A percentile compares a stretch with the other conserved stretches of the same genome.
These are phyloP conservation scores for Phytophthora syringae DNA, from an alignment of 352 stramenopile species.

Conservation along the genomic window DNA sequence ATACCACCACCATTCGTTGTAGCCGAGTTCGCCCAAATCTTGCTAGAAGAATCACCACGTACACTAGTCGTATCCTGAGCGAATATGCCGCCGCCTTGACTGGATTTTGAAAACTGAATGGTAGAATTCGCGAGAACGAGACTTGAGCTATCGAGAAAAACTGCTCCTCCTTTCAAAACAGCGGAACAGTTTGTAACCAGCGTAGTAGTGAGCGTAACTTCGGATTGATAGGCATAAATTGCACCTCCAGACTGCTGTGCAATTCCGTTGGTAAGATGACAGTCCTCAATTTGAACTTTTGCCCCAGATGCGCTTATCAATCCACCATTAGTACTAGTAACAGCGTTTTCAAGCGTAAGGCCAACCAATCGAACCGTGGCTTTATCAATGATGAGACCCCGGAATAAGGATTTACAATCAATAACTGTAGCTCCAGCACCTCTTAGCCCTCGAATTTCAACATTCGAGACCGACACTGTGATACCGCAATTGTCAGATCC, in stretches of 20 bases:
- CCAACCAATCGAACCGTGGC: conserved; percentile 23
- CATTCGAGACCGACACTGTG: conserved; percentile 15
- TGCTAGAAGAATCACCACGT: conserved; percentile 18
- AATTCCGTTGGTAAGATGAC: conserved; percentile 15
- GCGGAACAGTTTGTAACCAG: conserved; percentile 31
- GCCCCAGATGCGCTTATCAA: conserved; percentile 36
- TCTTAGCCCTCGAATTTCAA: conserved; percentile 52
- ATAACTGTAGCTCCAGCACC: conserved; percentile 41
- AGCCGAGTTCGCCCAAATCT: conserved; percentile 37
- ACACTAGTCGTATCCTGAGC: conserved; percentile 23
- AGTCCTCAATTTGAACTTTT: conserved; percentile 15
- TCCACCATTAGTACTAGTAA: conserved; percentile 19
- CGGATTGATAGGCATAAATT: conserved; percentile 35
- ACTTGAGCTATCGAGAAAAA: conserved; percentile 38
- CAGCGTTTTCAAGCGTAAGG: conserved; percentile 37
- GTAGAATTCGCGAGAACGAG: conserved; percentile 19
- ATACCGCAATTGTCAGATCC: conserved; percentile 52
- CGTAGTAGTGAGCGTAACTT: conserved; percentile 29
- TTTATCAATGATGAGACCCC: conserved; percentile 38
- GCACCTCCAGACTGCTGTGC: conserved; percentile 37
- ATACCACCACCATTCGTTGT: conserved; percentile 35
- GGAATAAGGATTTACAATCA: conserved; percentile 36
- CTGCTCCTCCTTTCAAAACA: conserved; percentile 26
- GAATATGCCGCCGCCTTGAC: conserved; percentile 41
- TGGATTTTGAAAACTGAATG: conserved; percentile 26